These are phyloP conservation scores for Kodamaea fungicola DNA, from an alignment of 1,139 yeast species.

Conservation along the genomic window DNA sequence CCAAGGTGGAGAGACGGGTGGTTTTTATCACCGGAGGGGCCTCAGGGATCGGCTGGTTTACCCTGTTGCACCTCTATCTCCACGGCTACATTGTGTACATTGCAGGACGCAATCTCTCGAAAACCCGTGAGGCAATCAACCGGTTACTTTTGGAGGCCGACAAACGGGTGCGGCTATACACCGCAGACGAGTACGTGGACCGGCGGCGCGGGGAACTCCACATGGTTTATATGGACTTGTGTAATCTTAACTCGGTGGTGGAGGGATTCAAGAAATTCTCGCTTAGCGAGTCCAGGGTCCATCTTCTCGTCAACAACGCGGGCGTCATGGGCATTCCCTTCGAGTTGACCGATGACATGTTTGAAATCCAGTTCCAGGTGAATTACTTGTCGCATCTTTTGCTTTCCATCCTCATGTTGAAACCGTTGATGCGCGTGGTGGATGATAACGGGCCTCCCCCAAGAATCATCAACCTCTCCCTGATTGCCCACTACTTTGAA, in stretches of 20 bases:
- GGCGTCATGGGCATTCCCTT: slow-evolving; percentile 41
- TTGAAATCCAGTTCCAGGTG: slow-evolving; percentile 43
- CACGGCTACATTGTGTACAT: slow-evolving; percentile 77
- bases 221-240: slow-evolving; percentile 31
- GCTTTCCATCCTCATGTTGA: slow-evolving; percentile 29
- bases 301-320: slow-evolving; percentile 39
- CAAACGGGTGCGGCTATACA: slow-evolving; percentile 20
- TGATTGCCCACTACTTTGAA: slow-evolving; percentile 31
- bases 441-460: slow-evolving; percentile 20
- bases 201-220: slow-evolving; percentile 25
- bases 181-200: slow-evolving; percentile 13
- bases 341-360: slow-evolving; percentile 33
- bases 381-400: slow-evolving; percentile 35
- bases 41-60: slow-evolving; percentile 76
- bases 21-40: slow-evolving; percentile 80
- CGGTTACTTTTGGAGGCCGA: slow-evolving; percentile 55
- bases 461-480: slow-evolving; percentile 31
- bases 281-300: slow-evolving; percentile 24
- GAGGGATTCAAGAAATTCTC: slow-evolving; percentile 26
- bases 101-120: slow-evolving; percentile 62
- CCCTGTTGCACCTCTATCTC: slow-evolving; percentile 68
- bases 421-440: slow-evolving; percentile 22
- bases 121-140: slow-evolving; percentile 53
- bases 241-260: slow-evolving; percentile 28
- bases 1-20: slow-evolving; percentile 46